Percentiles rank a stretch among this genome's conserved stretches.
Conservation (phyloP, 257 asterid species). For the Galeopsis tetrahit region DNA sequence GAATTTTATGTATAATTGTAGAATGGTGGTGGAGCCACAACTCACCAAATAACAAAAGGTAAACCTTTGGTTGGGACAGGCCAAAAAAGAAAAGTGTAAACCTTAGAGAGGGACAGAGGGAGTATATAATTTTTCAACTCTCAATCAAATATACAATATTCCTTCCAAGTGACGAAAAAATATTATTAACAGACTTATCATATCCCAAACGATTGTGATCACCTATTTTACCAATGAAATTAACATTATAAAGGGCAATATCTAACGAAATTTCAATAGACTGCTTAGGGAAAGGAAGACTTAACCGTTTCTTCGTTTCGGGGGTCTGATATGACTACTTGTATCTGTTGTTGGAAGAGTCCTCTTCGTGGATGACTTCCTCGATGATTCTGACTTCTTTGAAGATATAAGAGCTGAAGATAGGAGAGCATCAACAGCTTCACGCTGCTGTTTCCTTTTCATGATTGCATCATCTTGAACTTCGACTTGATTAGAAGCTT, state of each 20-base stretch:
- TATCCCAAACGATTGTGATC: slow-evolving; percentile 16
- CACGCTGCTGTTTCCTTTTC: slow-evolving; percentile 87
- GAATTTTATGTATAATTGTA: too few relatives aligned
- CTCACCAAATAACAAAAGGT: too few relatives aligned
- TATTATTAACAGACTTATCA: neutral
- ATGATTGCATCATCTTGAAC: slow-evolving; percentile 40
- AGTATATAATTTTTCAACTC: neutral
- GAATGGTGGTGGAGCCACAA: too few relatives aligned
- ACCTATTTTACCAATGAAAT: slow-evolving; percentile 11
- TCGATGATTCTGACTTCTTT: slow-evolving; percentile 60
- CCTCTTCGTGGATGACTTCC: slow-evolving; percentile 59
- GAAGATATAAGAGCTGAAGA: slow-evolving; percentile 93
- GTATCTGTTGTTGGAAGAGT: slow-evolving; percentile 40
- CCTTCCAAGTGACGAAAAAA: neutral
- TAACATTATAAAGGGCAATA: slow-evolving; percentile 13
- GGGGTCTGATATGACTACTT: slow-evolving; percentile 46
- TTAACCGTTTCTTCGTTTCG: slow-evolving; percentile 58
- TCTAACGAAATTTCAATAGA: slow-evolving; percentile 22
- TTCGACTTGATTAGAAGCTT: slow-evolving; percentile 49
- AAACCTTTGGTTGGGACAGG: too few relatives aligned
- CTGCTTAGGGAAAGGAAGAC: slow-evolving; percentile 6
- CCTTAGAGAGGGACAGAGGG: too few relatives aligned
- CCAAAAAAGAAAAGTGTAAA: too few relatives aligned
- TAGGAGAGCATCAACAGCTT: slow-evolving; percentile 92
- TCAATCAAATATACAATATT: neutral